These are phyloP conservation scores for Yarrowia keelungensis DNA, from an alignment of 805 yeast genomes.

Conservation along the genomic window DNA sequence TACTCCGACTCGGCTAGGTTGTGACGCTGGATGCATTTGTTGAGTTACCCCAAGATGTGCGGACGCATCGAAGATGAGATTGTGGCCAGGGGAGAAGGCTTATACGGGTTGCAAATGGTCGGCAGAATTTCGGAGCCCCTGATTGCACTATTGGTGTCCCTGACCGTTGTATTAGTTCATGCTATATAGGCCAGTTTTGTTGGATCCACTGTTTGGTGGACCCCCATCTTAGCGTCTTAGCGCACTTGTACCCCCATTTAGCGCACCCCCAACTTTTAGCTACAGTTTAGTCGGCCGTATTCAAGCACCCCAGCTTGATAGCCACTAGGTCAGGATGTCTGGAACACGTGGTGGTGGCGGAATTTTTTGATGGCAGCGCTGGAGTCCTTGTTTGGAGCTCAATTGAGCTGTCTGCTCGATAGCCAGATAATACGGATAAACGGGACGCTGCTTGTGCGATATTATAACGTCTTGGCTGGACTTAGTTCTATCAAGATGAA, in stretches of 20 bases:
- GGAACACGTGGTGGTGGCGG: too few relatives aligned
- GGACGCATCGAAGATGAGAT: not conserved
- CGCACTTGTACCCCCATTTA: too few relatives aligned
- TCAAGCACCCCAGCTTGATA: not conserved
- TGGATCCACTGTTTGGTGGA: too few relatives aligned
- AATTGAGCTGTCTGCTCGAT: not conserved
- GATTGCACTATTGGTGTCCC: too few relatives aligned
- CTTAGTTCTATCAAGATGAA: not conserved
- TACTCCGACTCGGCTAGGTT: not conserved
- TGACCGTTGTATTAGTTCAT: not conserved
- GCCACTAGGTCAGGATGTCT: too few relatives aligned
- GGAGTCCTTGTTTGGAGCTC: not conserved
- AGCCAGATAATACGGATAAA: too few relatives aligned
- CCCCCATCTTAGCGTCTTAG: too few relatives aligned
- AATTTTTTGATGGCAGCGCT: too few relatives aligned
- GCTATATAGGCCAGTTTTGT: too few relatives aligned
- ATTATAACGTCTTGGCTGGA: not conserved
- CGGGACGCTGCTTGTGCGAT: not conserved
- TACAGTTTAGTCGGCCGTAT: slow-evolving; percentile 23
- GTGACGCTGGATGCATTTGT: slow-evolving; percentile 7
- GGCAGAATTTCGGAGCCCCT: not conserved
- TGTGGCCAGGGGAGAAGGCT: too few relatives aligned
- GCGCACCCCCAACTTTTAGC: not conserved
- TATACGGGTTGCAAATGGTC: not conserved
- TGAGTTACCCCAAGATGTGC: slow-evolving; percentile 12